Evolutionary conservation across 2,329 filamentous ascomycete species (phyloP).

Genomic region (Dothideomycetes sp.): DNA sequence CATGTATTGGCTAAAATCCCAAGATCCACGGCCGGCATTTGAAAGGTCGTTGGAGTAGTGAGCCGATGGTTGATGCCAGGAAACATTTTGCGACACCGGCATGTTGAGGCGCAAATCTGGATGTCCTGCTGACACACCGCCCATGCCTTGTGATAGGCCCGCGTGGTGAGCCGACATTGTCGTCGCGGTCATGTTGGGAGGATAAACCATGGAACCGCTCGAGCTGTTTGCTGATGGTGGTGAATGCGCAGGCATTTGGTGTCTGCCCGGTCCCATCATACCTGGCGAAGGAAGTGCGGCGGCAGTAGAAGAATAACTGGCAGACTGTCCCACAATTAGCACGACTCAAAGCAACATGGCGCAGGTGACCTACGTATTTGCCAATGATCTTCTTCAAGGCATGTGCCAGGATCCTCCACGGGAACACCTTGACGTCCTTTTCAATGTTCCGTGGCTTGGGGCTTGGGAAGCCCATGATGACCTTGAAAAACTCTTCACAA

Average conservation of each 20-base stretch:
- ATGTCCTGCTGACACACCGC: constrained; percentile 24
- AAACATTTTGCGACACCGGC: constrained; percentile 13
- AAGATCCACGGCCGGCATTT: constrained; percentile 14
- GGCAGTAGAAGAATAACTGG: constrained; percentile 58
- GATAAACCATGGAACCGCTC: constrained; percentile 20
- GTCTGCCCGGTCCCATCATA: constrained; percentile 12
- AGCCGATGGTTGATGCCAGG: constrained; percentile 21
- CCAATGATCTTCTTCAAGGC: constrained; percentile 97
- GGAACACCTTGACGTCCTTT: constrained; percentile 98
- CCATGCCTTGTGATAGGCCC: constrained; percentile 18
- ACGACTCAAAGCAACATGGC: background rate
- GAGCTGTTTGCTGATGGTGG: constrained; percentile 21
- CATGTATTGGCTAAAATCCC: constrained; percentile 15
- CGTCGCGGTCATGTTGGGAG: constrained; percentile 14
- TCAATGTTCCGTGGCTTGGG: constrained; percentile 97
- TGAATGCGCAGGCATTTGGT: constrained; percentile 17
- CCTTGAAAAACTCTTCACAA: constrained; percentile 95
- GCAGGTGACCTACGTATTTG: constrained; percentile 65
- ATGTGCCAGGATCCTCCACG: constrained; percentile 79
- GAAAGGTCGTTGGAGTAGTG: constrained; percentile 21
- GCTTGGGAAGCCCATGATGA: constrained; percentile 94
- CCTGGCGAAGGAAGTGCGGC: constrained; percentile 27
- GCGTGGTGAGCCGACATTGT: constrained; percentile 19
- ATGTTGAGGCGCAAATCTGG: constrained; percentile 27
- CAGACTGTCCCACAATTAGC: constrained; percentile 37